phyloP scores from a whole-genome alignment of 176 grass and related monocot species.

The Bromus sterilis region DNA sequence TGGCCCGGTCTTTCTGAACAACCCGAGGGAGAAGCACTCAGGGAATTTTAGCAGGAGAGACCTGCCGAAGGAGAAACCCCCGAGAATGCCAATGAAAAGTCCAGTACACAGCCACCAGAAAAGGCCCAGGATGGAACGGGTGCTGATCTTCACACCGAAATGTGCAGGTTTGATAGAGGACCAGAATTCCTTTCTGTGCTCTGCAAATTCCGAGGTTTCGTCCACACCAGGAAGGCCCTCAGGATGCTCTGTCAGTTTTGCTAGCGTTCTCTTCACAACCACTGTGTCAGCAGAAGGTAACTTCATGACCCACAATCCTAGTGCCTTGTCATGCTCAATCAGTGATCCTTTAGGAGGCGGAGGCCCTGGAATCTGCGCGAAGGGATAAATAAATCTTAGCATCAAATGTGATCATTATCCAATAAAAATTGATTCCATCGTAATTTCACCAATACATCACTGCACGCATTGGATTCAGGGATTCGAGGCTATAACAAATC shows the following conservation, averaged over 20 bases:
- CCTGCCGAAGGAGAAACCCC: conserved; percentile 48
- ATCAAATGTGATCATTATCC: not conserved
- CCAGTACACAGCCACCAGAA: conserved; percentile 42
- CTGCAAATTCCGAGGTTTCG: conserved; percentile 35
- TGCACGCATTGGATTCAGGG: not conserved
- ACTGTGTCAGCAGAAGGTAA: conserved; percentile 74
- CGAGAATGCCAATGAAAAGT: conserved; percentile 52
- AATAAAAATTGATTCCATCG: not conserved
- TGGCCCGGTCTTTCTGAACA: conserved; percentile 61
- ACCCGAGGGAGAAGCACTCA: conserved; percentile 54
- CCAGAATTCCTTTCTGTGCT: conserved; percentile 62
- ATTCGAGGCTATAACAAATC: not conserved
- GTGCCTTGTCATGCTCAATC: conserved; percentile 49
- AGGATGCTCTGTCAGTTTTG: conserved; percentile 49
- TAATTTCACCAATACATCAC: not conserved
- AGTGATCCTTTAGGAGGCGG: conserved; percentile 67
- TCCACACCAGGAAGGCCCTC: conserved; percentile 51
- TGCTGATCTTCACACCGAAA: conserved; percentile 64
- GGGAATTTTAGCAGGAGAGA: conserved; percentile 77
- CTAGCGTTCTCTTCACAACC: conserved; percentile 66
- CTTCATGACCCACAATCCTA: conserved; percentile 74
- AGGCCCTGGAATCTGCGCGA: conserved; percentile 72
- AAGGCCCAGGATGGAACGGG: conserved; percentile 47
- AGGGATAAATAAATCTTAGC: not conserved
- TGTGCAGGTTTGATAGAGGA: conserved; percentile 66